These are phyloP conservation scores for Pseudopithomyces chartarum DNA, from an alignment of 2,329 filamentous ascomycete genomes.

Conservation along the genomic window DNA sequence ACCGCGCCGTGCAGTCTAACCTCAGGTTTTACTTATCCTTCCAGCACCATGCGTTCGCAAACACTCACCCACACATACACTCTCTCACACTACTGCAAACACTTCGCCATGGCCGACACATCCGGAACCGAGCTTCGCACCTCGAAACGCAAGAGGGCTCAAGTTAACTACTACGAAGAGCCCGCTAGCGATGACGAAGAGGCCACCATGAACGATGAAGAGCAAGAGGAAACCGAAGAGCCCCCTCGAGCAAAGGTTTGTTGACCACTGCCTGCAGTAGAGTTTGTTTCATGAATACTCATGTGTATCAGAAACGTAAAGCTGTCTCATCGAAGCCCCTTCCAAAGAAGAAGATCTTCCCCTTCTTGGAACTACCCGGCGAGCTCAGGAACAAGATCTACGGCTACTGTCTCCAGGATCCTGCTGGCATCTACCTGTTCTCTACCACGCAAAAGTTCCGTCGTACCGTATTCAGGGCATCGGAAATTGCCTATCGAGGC, in stretches of 20 bases:
- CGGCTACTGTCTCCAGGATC: conserved; percentile 30
- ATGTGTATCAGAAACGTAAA: conserved; percentile 27
- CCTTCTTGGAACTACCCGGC: conserved; percentile 39
- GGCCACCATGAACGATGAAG: not conserved
- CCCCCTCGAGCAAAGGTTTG: conserved; percentile 31
- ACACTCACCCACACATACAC: not conserved
- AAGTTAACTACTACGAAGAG: conserved; percentile 36
- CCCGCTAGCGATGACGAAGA: conserved; percentile 26
- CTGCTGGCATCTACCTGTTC: conserved; percentile 30
- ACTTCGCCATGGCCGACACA: conserved; percentile 23
- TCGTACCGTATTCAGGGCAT: conserved; percentile 32
- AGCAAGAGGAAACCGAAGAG: conserved; percentile 19
- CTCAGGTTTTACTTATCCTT: not conserved
- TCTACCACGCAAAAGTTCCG: conserved; percentile 31
- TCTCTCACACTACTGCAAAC: not conserved
- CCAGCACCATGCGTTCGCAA: not conserved
- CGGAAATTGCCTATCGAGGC: conserved; percentile 4
- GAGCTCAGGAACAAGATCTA: conserved; percentile 45
- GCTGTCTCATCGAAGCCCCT: conserved; percentile 19
- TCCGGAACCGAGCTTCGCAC: conserved; percentile 28
- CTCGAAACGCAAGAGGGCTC: conserved; percentile 42
- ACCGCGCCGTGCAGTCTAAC: conserved; percentile 11
- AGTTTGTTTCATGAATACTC: not conserved
- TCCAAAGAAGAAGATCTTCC: conserved; percentile 39
- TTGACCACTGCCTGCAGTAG: not conserved